Base-by-base conservation (phyloP, 2,329 filamentous ascomycete genomes). In the Stromatinia cepivora region DNA sequence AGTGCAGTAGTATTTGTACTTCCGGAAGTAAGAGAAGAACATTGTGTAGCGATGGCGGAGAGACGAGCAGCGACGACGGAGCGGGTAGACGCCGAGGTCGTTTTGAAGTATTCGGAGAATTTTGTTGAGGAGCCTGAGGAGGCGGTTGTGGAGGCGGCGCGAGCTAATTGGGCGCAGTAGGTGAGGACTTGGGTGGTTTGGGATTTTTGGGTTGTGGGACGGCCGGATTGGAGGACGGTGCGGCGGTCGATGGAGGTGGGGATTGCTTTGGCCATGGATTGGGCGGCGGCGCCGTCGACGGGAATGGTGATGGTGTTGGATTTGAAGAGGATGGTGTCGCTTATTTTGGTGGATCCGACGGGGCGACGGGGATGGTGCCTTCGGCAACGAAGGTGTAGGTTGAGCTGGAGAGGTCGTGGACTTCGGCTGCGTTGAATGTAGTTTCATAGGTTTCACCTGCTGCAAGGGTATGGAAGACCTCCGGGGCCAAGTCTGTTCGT, bases 31-130 rank as follows among this genome's bases (percentile, higher is more conserved):
- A 81, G 81, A 22, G 84, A 84, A 66, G 81, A 79, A 70, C 88
- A 89, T 78, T 90, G 87, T 2, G 74, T 73, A 6, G 86, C 84
- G 9, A 90, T 82, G 58, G 81, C 80, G 66, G 82, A 82, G 66
- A 90, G 83, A 36, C 81, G 81, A n/a, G 76, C 78, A 2, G 85
- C 81, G 9, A 90, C 86, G 1, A 80, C 82, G 65, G 77, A 81
- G 53, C 84, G 83, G 13, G 81, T 81, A 4, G 78, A 71, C n/a
- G 78, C 71, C 17, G 80, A 78, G 39, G 84, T 84, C 0, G 84
- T 84, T 80, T 88, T 90, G 84, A 90, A 92, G 82, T 88, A 90
- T 75, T 88, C 86, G 48, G 78, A 79, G 73, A 89, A 79, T 75
- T 83, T 87, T 73, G 80, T 78, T 4, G 82, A 81, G 0, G 80